Percentiles rank a stretch among this genome's conserved stretches.
These are phyloP conservation scores for Vanderwaltozyma tropicalis DNA, from an alignment of 805 yeast genomes.

Conservation along the genomic window DNA sequence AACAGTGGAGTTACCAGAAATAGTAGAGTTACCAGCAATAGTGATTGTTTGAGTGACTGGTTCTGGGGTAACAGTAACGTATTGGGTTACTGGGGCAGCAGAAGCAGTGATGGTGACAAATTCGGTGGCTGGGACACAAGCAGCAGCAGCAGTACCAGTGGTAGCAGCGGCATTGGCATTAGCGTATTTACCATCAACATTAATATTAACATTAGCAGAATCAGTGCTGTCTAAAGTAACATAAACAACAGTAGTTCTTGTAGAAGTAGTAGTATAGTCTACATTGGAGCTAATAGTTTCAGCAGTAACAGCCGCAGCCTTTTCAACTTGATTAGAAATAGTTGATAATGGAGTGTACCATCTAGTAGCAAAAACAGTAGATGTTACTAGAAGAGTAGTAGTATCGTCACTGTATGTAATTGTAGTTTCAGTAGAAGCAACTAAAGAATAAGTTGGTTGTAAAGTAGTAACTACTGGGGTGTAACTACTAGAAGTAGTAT, in stretches of 20 bases:
- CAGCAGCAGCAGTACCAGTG: slow-evolving; percentile 2
- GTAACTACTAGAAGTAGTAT: background rate
- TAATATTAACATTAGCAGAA: background rate
- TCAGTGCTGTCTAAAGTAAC: slow-evolving; percentile 2
- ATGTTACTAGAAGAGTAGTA: slow-evolving; percentile 19
- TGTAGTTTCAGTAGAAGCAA: slow-evolving; percentile 9
- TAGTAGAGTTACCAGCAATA: slow-evolving; percentile 4
- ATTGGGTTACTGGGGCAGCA: slow-evolving; percentile 6
- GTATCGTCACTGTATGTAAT: slow-evolving; percentile 16
- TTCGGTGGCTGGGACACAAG: slow-evolving; percentile 11
- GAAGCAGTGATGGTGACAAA: slow-evolving; percentile 4
- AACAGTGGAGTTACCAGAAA: background rate
- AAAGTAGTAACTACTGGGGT: slow-evolving; percentile 6
- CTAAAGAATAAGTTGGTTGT: slow-evolving; percentile 15
- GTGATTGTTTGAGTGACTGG: slow-evolving; percentile 10
- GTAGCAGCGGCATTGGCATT: slow-evolving; percentile 1
- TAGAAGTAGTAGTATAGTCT: slow-evolving; percentile 10
- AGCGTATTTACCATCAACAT: slow-evolving; percentile 3
- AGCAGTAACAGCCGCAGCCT: background rate
- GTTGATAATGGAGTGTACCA: slow-evolving; percentile 10
- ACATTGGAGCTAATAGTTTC: background rate
- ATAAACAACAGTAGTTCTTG: slow-evolving; percentile 11
- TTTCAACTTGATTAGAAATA: background rate
- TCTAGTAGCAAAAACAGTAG: slow-evolving; percentile 14
- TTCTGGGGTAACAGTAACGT: slow-evolving; percentile 16